Base-by-base conservation (phyloP, 192 early-diverging fungal species). In the Cetraspora pellucida region DNA sequence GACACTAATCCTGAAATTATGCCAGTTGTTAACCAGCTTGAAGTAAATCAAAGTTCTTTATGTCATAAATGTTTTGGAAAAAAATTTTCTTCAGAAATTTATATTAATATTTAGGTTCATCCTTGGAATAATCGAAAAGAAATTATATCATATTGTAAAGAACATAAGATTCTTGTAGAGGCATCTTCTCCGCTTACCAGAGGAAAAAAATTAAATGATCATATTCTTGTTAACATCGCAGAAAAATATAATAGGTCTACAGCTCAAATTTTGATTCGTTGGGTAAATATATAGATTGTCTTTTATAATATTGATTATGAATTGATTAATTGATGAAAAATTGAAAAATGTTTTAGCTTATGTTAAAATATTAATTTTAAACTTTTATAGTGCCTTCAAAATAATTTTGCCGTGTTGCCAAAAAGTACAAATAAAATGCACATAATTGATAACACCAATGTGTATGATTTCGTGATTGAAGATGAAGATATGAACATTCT, bases 241-340 rank as follows among this genome's bases (percentile, higher is more conserved):
- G 65, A 76, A 11, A 86, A 87, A 63, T 82, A 90, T 68, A 79
- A 81, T 27, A 90, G 89, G 66, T 79, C 85, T 1, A 69, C 86
- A 19, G 85, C 89, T 3, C 89, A 88, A 77, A 73, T 91, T 64
- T 64, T 90, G 47, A 82, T 91, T 65, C 80, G 85, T 57, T 91
- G 90, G 90, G 68, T 70, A 70, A 54, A 25, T n/a, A 21, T 67
- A 19, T 3, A 44, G 3, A 17, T 17, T 25, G 11, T 14, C 13
- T 2, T 67, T 46, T 37, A 37, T 37, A 6, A 1, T 37, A 37
- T 37, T 11, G 9, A 13, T 14, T 17, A 11, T 28, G 10, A 28
- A 61, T 10, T 61, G 5, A 10, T 61, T 30, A 25, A 11, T 28
- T 28, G 14, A 61, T 27, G 13, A n/a, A 28, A 8, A n/a, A n/a